Conservation (phyloP, 2,329 filamentous ascomycete species). For the Fusarium dlaminii region DNA sequence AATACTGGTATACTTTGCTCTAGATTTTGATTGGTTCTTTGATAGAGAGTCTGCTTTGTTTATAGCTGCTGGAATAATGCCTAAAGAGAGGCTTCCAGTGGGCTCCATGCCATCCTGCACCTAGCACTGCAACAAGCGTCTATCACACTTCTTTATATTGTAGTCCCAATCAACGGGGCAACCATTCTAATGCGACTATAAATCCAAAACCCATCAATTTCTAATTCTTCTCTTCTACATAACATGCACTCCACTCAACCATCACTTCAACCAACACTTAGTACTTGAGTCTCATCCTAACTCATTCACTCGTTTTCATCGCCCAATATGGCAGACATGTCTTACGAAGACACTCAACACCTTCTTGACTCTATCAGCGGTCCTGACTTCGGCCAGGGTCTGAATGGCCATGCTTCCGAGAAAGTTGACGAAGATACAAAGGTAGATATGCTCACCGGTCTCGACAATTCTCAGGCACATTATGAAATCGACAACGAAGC, state of each 20-base stretch:
- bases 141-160: background rate
- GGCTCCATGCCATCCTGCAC: background rate
- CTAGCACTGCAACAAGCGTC: background rate
- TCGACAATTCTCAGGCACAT: background rate
- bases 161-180: background rate
- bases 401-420: accelerated
- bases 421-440: background rate
- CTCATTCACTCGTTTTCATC: background rate
- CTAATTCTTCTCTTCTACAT: background rate
- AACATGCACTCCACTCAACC: background rate
- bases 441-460: background rate
- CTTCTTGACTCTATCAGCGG: background rate
- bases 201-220: background rate
- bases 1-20: background rate
- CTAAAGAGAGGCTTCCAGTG: background rate
- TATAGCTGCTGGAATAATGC: background rate
- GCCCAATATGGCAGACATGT: background rate
- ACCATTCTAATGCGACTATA: background rate
- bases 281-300: background rate
- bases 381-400: accelerated
- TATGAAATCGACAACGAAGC: background rate
- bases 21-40: background rate
- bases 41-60: slow-evolving; percentile 10
- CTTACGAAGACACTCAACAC: background rate
- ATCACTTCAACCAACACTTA: background rate